Percentiles rank a stretch among this genome's conserved stretches.
phyloP scores from a whole-genome alignment of 768 basidiomycete species.

The Pulveroboletus frians region DNA sequence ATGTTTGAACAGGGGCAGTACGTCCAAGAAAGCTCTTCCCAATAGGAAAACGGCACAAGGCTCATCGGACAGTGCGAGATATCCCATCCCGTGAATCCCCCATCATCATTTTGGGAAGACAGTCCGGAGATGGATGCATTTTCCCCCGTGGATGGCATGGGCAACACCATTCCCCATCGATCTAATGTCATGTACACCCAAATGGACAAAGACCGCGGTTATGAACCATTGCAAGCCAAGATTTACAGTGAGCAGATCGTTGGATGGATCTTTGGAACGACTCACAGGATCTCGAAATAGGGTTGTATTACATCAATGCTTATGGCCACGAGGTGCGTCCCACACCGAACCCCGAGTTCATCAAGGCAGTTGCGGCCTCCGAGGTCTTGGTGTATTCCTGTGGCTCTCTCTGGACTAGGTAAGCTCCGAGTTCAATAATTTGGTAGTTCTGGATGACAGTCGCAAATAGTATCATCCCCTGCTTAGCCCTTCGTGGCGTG shows the following conservation, averaged over 20 bases:
- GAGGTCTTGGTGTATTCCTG: conserved; percentile 86
- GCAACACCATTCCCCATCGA: conserved; percentile 39
- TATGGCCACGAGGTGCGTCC: conserved; percentile 93
- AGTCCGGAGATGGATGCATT: conserved; percentile 31
- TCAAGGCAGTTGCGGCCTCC: conserved; percentile 53
- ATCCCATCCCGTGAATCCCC: conserved; percentile 66
- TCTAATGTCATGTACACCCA: conserved; percentile 68
- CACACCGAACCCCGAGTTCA: conserved; percentile 75
- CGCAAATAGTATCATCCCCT: conserved; percentile 73
- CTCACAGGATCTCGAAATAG: conserved; percentile 33
- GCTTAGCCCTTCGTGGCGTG: conserved; percentile 79
- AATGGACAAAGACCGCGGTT: conserved; percentile 41
- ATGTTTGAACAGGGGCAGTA: conserved; percentile 48
- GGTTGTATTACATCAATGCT: conserved; percentile 83
- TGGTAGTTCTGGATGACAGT: conserved; percentile 4
- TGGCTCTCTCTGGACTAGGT: conserved; percentile 94
- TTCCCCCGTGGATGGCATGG: conserved; percentile 53
- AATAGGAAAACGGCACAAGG: conserved; percentile 64
- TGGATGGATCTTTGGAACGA: conserved; percentile 9
- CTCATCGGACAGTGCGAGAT: conserved; percentile 93
- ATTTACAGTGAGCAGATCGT: conserved; percentile 53
- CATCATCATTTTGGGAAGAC: conserved; percentile 28
- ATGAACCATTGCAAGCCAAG: conserved; percentile 52
- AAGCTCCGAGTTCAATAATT: conserved; percentile 15
- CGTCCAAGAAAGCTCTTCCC: conserved; percentile 4